Evolutionary conservation across 805 yeast genomes (phyloP), one percentile per base, ranked within the genome.

Genomic region (Candida ficus): DNA sequence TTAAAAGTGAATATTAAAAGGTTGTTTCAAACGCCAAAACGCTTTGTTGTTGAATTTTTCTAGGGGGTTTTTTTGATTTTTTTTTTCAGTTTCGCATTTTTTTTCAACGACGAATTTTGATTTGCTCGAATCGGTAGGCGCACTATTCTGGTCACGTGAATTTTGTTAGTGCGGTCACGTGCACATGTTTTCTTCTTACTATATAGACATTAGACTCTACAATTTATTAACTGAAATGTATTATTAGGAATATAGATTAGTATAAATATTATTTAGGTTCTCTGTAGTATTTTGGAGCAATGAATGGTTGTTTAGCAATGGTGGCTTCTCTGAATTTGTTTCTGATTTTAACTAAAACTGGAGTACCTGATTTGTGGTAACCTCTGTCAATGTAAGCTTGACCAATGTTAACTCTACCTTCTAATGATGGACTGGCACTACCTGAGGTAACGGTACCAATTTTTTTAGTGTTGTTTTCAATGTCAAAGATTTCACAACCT

Each of bases 281-380:
- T 57, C 76, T 76, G 66, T 83, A 83, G 58, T 87, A 91, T 19
- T 79, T 73, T 39, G 86, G 74, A 38, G 76, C 72, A 6, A 87
- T 85, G 56, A 93, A 85, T 11, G 99, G 99, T 75, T 90, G 71
- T 61, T 85, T 86, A 23, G 78, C 67, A n/a, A 91, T 75, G 22
- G 60, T 69, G 5, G 88, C 96, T 26, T 81, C 82, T 58, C 90
- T 79, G 52, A 70, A 62, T 58, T 89, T 90, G 51, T 91, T 93
- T 60, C 98, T 78, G 41, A 91, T 83, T 52, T 86, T 83, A 38
- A 90, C 80, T 41, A 76, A 60, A 20, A 90, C 69, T 41, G 73
- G 67, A 6, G 90, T 78, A 4, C 95, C 97, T 16, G 75, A 67
- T 66, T 91, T 93, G 50, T 76, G 74, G 52, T 67, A 70, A 3